phyloP scores from a whole-genome alignment of 768 basidiomycete genomes.

The Xerocomus potaroensis region DNA sequence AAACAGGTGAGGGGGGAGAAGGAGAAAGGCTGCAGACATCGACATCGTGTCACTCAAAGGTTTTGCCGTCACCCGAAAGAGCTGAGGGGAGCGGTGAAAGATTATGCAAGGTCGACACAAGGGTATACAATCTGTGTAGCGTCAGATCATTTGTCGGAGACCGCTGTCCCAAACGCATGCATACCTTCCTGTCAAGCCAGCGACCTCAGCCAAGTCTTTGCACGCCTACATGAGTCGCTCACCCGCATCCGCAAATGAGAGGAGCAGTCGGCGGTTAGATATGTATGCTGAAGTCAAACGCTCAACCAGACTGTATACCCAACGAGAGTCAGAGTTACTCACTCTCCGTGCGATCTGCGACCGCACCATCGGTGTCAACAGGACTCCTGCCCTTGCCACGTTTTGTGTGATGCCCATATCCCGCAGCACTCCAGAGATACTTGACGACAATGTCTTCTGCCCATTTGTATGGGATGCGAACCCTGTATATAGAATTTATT shows the following conservation, averaged over 20 bases:
- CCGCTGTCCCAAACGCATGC: background rate
- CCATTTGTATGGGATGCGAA: constrained; percentile 90
- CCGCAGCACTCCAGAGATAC: constrained; percentile 91
- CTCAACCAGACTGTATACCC: too few relatives aligned
- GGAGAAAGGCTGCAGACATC: constrained; percentile 60
- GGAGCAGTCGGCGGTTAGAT: constrained; percentile 83
- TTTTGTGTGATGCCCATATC: constrained; percentile 69
- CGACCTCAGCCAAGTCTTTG: constrained; percentile 90
- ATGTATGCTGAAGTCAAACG: too few relatives aligned
- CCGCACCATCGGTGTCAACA: constrained; percentile 26
- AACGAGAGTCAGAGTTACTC: constrained; percentile 3
- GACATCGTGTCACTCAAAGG: constrained; percentile 62
- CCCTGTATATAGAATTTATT: constrained; percentile 95
- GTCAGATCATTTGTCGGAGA: constrained; percentile 1
- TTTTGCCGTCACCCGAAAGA: constrained; percentile 31
- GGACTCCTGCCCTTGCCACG: constrained; percentile 7
- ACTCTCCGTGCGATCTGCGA: constrained; percentile 52
- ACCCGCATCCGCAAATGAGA: constrained; percentile 95
- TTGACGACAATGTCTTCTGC: constrained; percentile 97
- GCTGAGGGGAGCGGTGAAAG: constrained; percentile 50
- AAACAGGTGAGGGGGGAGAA: background rate
- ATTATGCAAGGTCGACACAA: constrained; percentile 81
- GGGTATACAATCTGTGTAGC: constrained; percentile 66
- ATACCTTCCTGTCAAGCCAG: constrained; percentile 73
- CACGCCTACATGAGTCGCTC: constrained; percentile 95